Conservation (phyloP, 2,329 filamentous ascomycete species). For the Tolypocladium sp. region DNA sequence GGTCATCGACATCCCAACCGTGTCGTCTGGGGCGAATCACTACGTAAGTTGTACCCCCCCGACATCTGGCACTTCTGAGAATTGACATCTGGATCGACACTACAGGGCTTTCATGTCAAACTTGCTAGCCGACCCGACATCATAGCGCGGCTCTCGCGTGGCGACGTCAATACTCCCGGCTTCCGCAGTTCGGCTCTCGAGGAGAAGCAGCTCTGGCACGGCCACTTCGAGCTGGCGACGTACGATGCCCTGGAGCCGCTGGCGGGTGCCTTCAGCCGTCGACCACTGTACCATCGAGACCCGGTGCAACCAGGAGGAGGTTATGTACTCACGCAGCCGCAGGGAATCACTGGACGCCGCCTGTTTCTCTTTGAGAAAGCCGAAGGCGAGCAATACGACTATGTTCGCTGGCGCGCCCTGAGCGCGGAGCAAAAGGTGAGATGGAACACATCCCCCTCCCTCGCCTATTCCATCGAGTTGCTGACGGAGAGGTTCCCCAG, state of each 20-base stretch:
- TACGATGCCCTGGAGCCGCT: conserved; percentile 3
- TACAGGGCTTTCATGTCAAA: conserved; percentile 3
- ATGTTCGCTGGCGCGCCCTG: conserved; percentile 4
- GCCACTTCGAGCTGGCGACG: conserved; percentile 5
- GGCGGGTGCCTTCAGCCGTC: neutral
- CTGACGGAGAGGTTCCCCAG: neutral
- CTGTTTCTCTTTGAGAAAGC: conserved; percentile 7
- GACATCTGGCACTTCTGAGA: neutral
- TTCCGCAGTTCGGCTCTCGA: neutral
- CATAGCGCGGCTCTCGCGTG: conserved; percentile 5
- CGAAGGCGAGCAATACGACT: conserved; percentile 2
- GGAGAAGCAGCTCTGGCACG: neutral
- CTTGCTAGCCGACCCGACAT: neutral
- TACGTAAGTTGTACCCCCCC: conserved; percentile 7
- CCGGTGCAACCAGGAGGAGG: neutral
- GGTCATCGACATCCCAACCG: conserved; percentile 14
- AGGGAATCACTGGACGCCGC: conserved; percentile 1
- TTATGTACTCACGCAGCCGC: neutral
- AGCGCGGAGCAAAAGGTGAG: conserved; percentile 2
- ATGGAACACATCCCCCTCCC: neutral
- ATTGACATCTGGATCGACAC: conserved; percentile 1
- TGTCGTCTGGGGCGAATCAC: conserved; percentile 16
- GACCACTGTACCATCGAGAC: conserved; percentile 4
- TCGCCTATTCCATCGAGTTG: neutral
- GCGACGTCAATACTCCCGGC: conserved; percentile 2